A percentile compares a stretch with the other conserved stretches of the same genome.
These are phyloP conservation scores for Penicilliopsis zonata DNA, from an alignment of 495 filamentous ascomycete species.

Conservation along the genomic window DNA sequence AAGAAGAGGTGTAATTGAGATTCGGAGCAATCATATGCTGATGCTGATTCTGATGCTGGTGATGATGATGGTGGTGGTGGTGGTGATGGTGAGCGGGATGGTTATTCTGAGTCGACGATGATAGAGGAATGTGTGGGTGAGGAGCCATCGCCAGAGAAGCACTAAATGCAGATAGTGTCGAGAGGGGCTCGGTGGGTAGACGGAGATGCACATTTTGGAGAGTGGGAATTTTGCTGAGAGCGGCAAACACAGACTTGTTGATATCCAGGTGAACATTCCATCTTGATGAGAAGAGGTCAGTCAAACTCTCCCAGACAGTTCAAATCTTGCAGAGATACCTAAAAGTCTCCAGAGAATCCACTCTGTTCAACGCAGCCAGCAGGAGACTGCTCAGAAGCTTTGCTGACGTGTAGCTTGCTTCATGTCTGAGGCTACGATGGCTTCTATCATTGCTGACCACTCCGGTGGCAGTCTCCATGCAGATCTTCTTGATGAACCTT, in stretches of 20 bases:
- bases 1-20: too few relatives aligned
- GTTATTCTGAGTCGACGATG: constrained; percentile 2
- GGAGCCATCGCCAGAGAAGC: constrained; percentile 20
- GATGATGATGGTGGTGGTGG: neutral
- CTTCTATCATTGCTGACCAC: constrained; percentile 31
- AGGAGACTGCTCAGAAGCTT: constrained; percentile 52
- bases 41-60: neutral
- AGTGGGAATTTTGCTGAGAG: constrained; percentile 35
- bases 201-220: constrained; percentile 18
- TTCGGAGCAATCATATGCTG: too few relatives aligned
- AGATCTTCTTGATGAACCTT: constrained; percentile 36
- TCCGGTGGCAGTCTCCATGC: constrained; percentile 33
- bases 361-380: constrained; percentile 40
- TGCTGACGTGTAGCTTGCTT: constrained; percentile 28
- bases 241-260: constrained; percentile 42
- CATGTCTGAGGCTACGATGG: constrained; percentile 34
- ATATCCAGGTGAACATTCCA: constrained; percentile 55
- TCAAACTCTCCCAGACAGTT: neutral
- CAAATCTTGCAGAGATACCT: constrained; percentile 15
- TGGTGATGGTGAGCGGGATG: neutral
- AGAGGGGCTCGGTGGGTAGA: too few relatives aligned
- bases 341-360: constrained; percentile 42
- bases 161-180: too few relatives aligned
- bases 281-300: constrained; percentile 16
- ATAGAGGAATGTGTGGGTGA: constrained; percentile 1